phyloP scores from a whole-genome alignment of 2,329 filamentous ascomycete genomes.

The Metarhizium album region DNA sequence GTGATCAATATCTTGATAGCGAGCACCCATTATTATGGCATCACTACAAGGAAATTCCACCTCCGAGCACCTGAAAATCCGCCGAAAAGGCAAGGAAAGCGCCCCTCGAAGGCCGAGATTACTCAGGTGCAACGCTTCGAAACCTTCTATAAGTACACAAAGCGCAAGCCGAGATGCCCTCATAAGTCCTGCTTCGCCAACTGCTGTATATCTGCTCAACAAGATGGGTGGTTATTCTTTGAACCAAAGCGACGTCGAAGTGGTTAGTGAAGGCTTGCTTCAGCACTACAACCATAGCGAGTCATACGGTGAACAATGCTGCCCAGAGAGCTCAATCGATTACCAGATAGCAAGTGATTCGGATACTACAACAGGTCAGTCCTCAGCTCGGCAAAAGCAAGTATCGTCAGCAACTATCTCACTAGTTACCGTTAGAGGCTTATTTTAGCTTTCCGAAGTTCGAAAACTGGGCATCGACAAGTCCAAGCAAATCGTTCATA shows the following conservation, averaged over 20 bases:
- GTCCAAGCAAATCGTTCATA: constrained; percentile 2
- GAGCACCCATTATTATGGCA: not conserved
- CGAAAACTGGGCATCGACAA: constrained; percentile 41
- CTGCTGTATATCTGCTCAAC: not conserved
- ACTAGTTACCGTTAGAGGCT: constrained; percentile 21
- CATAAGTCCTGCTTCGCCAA: not conserved
- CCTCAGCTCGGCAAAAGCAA: constrained; percentile 7
- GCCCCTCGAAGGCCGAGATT: not conserved
- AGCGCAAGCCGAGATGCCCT: not conserved
- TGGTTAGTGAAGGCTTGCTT: not conserved
- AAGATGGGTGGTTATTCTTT: not conserved
- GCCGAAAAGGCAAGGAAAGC: not conserved
- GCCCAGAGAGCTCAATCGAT: not conserved
- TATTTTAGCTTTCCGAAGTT: constrained; percentile 69
- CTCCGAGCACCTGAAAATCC: not conserved
- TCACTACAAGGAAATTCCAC: not conserved
- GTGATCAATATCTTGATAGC: not conserved
- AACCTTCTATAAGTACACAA: not conserved
- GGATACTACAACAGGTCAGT: constrained; percentile 12
- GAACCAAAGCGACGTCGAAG: not conserved
- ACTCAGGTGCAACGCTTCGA: not conserved
- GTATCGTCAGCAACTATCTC: not conserved
- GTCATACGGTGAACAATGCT: not conserved
- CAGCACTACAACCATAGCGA: not conserved
- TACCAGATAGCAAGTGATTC: not conserved